Percentiles rank a stretch among this genome's conserved stretches.
These are phyloP conservation scores for Dendrobium chrysotoxum DNA, from an alignment of 106 monocot species.

Conservation along the genomic window DNA sequence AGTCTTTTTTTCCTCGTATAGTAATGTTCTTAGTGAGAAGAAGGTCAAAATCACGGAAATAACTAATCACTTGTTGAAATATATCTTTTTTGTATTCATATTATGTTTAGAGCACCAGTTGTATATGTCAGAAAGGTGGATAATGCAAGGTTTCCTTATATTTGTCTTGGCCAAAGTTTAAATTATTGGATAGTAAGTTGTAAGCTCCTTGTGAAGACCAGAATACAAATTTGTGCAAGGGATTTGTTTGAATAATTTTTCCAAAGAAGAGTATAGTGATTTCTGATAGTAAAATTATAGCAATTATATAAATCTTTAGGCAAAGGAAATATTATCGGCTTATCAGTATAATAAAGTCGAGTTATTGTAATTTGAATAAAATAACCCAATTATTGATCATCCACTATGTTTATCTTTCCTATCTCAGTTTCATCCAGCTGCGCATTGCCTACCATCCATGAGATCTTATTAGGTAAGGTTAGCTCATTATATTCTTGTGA, in stretches of 20 bases:
- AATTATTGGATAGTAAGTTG: not conserved
- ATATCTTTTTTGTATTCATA: not conserved
- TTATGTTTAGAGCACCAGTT: conserved; percentile 7
- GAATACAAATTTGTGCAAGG: conserved; percentile 1
- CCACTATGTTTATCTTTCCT: too few species aligned
- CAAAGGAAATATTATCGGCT: too few species aligned
- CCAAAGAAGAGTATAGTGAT: too few species aligned
- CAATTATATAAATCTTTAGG: too few species aligned
- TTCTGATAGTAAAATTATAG: too few species aligned
- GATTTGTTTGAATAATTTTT: conserved; percentile 3
- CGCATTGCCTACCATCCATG: too few species aligned
- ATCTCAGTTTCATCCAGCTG: too few species aligned
- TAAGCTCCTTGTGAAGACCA: not conserved
- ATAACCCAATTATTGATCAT: too few species aligned
- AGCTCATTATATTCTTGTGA: too few species aligned
- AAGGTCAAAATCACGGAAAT: not conserved
- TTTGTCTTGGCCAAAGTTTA: not conserved
- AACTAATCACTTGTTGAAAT: not conserved
- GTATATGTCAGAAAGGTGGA: not conserved
- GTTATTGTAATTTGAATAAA: too few species aligned
- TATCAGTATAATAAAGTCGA: too few species aligned
- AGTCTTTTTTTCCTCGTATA: conserved; percentile 3
- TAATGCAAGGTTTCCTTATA: not conserved
- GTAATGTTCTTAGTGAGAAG: conserved; percentile 8
- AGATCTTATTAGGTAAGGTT: too few species aligned